These are phyloP conservation scores for Aspergillus fumigatus DNA, from an alignment of 2,329 filamentous ascomycete species.

Conservation along the genomic window DNA sequence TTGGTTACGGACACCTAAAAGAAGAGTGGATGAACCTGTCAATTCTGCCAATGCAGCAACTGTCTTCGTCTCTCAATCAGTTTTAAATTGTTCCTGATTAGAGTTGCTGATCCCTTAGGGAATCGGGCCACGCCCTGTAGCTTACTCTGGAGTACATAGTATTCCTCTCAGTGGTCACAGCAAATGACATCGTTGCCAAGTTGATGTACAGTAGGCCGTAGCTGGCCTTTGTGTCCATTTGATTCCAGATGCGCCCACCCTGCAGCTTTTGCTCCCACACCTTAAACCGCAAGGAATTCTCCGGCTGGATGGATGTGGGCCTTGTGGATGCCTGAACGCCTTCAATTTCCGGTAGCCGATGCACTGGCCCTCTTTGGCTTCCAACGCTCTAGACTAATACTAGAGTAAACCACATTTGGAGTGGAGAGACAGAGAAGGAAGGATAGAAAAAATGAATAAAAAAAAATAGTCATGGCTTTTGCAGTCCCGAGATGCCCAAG, in stretches of 20 bases:
- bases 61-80: not conserved
- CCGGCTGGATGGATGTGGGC: not conserved
- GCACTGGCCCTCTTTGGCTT: not conserved
- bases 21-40: not conserved
- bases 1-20: not conserved
- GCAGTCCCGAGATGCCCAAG: not conserved
- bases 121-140: conserved; percentile 10
- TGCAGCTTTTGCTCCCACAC: conserved; percentile 5
- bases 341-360: conserved; percentile 9
- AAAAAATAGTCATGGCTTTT: not conserved
- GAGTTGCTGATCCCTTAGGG: conserved; percentile 15
- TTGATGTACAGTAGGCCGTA: not conserved
- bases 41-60: conserved; percentile 13
- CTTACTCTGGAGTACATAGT: not conserved
- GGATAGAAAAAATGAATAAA: too few species aligned
- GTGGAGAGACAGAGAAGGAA: not conserved
- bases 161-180: conserved; percentile 4
- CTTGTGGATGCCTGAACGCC: conserved; percentile 7
- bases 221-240: not conserved
- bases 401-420: not conserved
- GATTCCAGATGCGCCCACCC: conserved; percentile 3
- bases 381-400: not conserved
- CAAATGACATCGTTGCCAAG: not conserved
- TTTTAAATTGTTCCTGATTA: conserved; percentile 9
- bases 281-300: conserved; percentile 1